Percentiles rank a stretch among this genome's conserved stretches.
phyloP scores from a whole-genome alignment of 148 eudicot species.

The Camellia japonica region DNA sequence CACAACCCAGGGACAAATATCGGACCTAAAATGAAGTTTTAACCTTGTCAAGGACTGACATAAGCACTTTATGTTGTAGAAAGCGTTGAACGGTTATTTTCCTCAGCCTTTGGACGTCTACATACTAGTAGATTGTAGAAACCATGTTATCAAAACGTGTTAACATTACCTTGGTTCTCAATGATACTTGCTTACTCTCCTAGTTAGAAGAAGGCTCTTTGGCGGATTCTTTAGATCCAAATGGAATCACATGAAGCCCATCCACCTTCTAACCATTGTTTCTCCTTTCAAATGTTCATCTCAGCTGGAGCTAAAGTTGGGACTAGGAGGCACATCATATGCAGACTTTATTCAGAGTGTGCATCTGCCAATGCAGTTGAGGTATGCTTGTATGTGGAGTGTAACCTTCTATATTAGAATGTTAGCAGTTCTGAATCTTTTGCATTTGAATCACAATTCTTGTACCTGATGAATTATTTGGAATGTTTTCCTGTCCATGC shows the following conservation, averaged over 20 bases:
- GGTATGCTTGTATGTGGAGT: constrained; percentile 32
- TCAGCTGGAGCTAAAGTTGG: constrained; percentile 89
- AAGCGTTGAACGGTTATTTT: not conserved
- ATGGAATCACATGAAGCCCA: not conserved
- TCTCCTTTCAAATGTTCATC: constrained; percentile 3
- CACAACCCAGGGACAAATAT: not conserved
- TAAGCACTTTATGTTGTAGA: not conserved
- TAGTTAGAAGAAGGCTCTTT: constrained; percentile 4
- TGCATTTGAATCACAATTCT: not conserved
- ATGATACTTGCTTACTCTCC: not conserved
- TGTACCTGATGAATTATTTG: not conserved
- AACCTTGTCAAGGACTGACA: not conserved
- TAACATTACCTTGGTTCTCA: not conserved
- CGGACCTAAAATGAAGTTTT: not conserved
- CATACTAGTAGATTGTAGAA: not conserved
- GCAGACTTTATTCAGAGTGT: constrained; percentile 43
- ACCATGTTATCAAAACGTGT: not conserved
- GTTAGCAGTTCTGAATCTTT: not conserved
- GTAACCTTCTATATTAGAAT: not conserved
- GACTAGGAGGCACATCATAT: constrained; percentile 86
- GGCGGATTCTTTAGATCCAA: not conserved
- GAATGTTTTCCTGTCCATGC: not conserved
- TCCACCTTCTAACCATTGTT: constrained; percentile 10
- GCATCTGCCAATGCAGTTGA: constrained; percentile 25
- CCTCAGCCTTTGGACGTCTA: not conserved